These are phyloP conservation scores for Verticillium albo-atrum DNA, from an alignment of 2,329 filamentous ascomycete genomes.

Conservation along the genomic window DNA sequence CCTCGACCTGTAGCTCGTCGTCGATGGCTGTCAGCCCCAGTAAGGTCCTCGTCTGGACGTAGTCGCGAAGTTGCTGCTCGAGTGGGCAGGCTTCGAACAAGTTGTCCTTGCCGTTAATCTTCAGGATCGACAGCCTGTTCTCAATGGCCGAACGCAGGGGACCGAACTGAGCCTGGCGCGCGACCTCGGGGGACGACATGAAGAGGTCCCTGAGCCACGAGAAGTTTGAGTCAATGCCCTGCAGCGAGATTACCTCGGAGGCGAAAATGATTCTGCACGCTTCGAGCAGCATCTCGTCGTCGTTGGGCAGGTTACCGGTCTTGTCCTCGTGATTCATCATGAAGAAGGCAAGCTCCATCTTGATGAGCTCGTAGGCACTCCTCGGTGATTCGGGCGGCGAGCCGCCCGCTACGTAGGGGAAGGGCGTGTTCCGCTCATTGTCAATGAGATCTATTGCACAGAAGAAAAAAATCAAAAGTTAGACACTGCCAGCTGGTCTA, in stretches of 20 bases:
- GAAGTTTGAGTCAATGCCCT: constrained; percentile 29
- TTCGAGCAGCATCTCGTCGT: constrained; percentile 52
- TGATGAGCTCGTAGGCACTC: constrained; percentile 59
- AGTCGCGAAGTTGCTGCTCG: constrained; percentile 50
- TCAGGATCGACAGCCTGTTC: constrained; percentile 41
- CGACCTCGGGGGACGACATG: constrained; percentile 39
- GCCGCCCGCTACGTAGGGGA: constrained; percentile 46
- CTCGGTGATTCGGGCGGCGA: constrained; percentile 40
- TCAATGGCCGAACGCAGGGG: constrained; percentile 42
- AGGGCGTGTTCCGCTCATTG: constrained; percentile 53
- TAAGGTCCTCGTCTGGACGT: constrained; percentile 44
- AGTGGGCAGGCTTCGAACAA: constrained; percentile 54
- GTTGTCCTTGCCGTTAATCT: constrained; percentile 54
- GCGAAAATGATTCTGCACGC: constrained; percentile 56
- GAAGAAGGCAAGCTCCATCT: constrained; percentile 52
- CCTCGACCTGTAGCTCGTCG: constrained; percentile 54
- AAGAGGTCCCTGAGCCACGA: constrained; percentile 58
- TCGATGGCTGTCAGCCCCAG: constrained; percentile 58
- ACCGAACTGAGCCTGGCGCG: constrained; percentile 41
- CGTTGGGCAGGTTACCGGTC: constrained; percentile 35
- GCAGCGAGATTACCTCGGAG: constrained; percentile 41
- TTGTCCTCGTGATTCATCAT: constrained; percentile 38
- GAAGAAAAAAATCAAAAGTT: constrained; percentile 26
- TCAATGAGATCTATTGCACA: constrained; percentile 54
- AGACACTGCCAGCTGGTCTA: constrained; percentile 32